Base-by-base conservation (phyloP, 768 basidiomycete genomes). In the Pleurotus eryngii region DNA sequence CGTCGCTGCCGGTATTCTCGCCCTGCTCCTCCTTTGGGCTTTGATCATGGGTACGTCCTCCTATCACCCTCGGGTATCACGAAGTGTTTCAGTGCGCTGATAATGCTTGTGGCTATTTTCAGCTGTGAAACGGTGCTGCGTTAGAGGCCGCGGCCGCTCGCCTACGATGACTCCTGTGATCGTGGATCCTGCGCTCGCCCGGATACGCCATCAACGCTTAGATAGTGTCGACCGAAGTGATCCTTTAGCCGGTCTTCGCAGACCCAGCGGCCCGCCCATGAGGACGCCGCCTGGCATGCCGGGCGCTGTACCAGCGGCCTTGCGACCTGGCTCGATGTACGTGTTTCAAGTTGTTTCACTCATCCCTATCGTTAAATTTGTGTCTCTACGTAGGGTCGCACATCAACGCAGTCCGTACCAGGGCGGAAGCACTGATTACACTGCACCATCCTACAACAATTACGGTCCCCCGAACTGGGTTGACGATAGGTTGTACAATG, bases 1-100 rank as follows among this genome's bases (percentile, higher is more conserved):
- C 15, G 73, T 92, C 56, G 86, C 87, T 38, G 88, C 76, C 24
- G 87, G 81, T 14, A 67, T 92, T 54, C 60, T 91, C 51, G 74
- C 79, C 12, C 69, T 93, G 38, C 67, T 86, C 42, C 66, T 89
- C 56, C 59, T 92, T 50, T 84, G 76, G 73, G 72, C 65, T 20
- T 62, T 87, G 42, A 61, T 78, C 56, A 70, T 71, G 65, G 65
- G 83, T 81, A 55, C 48, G 78, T 71, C 47, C 6, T 62, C 54
- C 60, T 20, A 5, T 26, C 24, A 4, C 9, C 11, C 30, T 9
- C 30, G 30, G 30, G 30, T 35, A 35, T 35, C 30, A 35, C 30
- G 8, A 35, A 35, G 30, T 35, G 30, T 35, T 35, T 35, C 30
- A 35, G 30, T 35, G 30, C 30, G 30, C 30, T 35, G 30, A 35